Evolutionary conservation across 371 early-diverging fungal genomes (phyloP), one percentile per base, ranked within the genome.

Genomic region (Mortierella sp.): DNA sequence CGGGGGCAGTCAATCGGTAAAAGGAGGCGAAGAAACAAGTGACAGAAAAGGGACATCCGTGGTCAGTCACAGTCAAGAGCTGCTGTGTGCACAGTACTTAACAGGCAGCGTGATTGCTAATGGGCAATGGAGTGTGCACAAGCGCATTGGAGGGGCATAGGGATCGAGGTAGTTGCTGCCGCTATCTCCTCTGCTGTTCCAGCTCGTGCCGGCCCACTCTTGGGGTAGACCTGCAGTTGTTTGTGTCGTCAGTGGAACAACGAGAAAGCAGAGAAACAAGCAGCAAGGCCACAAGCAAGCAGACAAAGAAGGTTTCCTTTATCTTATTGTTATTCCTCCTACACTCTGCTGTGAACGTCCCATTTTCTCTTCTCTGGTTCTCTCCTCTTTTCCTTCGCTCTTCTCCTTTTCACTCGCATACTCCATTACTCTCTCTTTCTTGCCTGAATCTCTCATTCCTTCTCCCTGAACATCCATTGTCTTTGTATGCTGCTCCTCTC

Each of bases 171-270:
- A 40, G 6, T 40, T 40, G 43, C 6, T 40, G 43, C 6, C 6
- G 43, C 43, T 40, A 2, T 40, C 6, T 2, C 43, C 43, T 40
- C 43, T 40, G 43, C 43, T 19, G 67, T 76, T 76, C 70, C 71
- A 76, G 70, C 69, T 69, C 55, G 70, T 50, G 69, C 76, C 55
- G 76, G 69, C 43, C 69, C 55, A 46, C 74, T 14, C 24, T 64
- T 37, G 53, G 34, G 24, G 10, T 8, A 21, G 24, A 26, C 26
- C 31, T 67, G 34, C 67, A 37, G 24, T 37, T 3, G 21, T 50
- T 10, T 16, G 16, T 50, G 16, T 50, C 50, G 3, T 14, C 50
- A 50, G 3, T 50, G 50, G 50, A 50, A 50, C 50, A 50, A 50
- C 50, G 50, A 50, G 50, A 50, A 48, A 48, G 9, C 43, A 40